Evolutionary conservation across 805 yeast species (phyloP).

Genomic region (Groenewaldozyma tartarivorans): DNA sequence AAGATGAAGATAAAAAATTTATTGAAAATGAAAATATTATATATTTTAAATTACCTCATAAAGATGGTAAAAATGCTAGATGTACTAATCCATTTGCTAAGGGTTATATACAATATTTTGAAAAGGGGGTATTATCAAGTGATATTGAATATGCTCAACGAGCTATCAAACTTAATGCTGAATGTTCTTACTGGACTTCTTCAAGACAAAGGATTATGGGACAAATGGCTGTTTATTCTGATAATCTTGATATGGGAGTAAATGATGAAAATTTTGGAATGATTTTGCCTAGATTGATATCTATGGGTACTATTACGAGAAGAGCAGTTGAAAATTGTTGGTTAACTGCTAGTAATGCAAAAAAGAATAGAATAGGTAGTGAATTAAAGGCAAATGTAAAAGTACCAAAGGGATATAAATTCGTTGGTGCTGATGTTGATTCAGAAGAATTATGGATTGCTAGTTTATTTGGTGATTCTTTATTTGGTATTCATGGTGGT

Average conservation of each 20-base stretch:
- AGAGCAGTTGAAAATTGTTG: constrained; percentile 96
- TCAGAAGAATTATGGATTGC: constrained; percentile 99
- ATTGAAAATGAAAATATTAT: constrained; percentile 23
- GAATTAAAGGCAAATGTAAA: constrained; percentile 78
- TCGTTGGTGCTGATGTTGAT: constrained; percentile 98
- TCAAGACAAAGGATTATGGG: constrained; percentile 72
- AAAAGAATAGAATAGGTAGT: constrained; percentile 76
- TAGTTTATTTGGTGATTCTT: constrained; percentile 84
- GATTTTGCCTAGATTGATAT: constrained; percentile 71
- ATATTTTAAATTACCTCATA: constrained; percentile 76
- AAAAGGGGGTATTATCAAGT: constrained; percentile 62
- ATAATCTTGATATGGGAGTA: constrained; percentile 17
- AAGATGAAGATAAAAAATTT: constrained; percentile 9
- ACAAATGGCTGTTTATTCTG: constrained; percentile 71
- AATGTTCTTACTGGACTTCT: constrained; percentile 89
- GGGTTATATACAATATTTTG: constrained; percentile 59
- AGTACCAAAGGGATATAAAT: constrained; percentile 83
- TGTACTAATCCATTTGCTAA: constrained; percentile 75
- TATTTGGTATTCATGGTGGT: constrained; percentile 84
- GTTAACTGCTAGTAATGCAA: constrained; percentile 96
- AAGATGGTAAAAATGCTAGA: constrained; percentile 65
- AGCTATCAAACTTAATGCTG: constrained; percentile 66
- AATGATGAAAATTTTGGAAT: constrained; percentile 39
- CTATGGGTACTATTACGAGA: constrained; percentile 96
- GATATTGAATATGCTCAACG: constrained; percentile 63